Conservation (phyloP, 2,329 filamentous ascomycete species). For the Penicillium aurantiogriseum region DNA sequence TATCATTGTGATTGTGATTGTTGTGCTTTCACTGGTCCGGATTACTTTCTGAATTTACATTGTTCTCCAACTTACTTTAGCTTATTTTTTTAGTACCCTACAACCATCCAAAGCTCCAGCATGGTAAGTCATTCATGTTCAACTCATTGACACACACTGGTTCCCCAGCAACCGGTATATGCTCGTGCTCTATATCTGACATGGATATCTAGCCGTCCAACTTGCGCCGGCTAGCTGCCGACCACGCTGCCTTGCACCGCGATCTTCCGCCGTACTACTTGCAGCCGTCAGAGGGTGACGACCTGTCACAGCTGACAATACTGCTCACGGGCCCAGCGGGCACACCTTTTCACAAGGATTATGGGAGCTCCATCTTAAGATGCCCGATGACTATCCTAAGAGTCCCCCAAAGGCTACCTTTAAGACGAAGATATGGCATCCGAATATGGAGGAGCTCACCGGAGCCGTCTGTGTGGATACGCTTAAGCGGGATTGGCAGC, state of each 20-base stretch:
- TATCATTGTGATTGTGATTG: conserved; percentile 11
- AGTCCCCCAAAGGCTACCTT: conserved; percentile 57
- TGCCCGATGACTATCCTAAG: conserved; percentile 56
- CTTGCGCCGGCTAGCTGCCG: conserved; percentile 58
- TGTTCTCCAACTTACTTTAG: background rate
- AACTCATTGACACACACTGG: background rate
- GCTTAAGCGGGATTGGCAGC: conserved; percentile 62
- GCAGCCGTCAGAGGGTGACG: conserved; percentile 52
- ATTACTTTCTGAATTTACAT: background rate
- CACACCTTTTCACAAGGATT: conserved; percentile 58
- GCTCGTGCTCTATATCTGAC: conserved; percentile 8
- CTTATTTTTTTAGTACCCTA: background rate
- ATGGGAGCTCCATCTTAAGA: conserved; percentile 60
- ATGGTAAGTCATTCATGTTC: conserved; percentile 20
- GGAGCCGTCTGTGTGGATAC: conserved; percentile 65
- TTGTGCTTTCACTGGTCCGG: background rate
- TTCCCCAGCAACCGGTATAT: conserved; percentile 7
- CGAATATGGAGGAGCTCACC: conserved; percentile 62
- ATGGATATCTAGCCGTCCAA: conserved; percentile 32
- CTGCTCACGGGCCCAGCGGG: conserved; percentile 59
- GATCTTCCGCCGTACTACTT: conserved; percentile 62
- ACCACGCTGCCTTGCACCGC: conserved; percentile 58
- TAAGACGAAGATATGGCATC: conserved; percentile 62
- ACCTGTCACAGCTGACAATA: conserved; percentile 58
- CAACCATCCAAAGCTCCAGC: background rate